Evolutionary conservation across 2,329 filamentous ascomycete species (phyloP), one percentile per base, ranked within the genome.

Genomic region (Pseudocercospora musae): DNA sequence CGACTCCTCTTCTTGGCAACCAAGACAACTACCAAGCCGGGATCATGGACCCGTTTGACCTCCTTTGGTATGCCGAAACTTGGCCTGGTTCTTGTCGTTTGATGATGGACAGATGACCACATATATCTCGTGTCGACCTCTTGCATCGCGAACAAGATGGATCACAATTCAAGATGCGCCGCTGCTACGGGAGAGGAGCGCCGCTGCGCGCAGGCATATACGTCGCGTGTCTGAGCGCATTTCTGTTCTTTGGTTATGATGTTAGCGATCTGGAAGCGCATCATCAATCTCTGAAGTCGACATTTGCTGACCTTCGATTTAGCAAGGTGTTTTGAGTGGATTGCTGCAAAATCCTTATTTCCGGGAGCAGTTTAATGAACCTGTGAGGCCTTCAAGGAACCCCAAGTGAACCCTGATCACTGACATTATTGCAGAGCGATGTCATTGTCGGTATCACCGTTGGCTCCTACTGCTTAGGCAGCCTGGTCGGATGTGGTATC

Each of bases 391-490:
- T n/a, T n/a, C n/a, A n/a, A n/a, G n/a, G n/a, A n/a, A n/a, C n/a
- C n/a, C n/a, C n/a, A n/a, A n/a, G n/a, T n/a, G n/a, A n/a, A n/a
- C n/a, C n/a, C n/a, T n/a, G n/a, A n/a, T n/a, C 20, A 18, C 52
- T 57, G 18, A 60, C 7, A 8, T n/a, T 1, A 8, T 15, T 33
- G 8, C 18, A 58, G 59, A 65, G 53, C 46, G 57, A 52, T 54
- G 62, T 62, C 21, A 65, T 59, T n/a, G 63, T 59, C 25, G 75
- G 75, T 6, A 77, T 77, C 60, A 77, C 76, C 9, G 75, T 77
- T 0, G 75, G 74, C 2, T 81, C 85, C 55, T 86, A 86, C 69
- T 82, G 85, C 33, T 77, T 87, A 29, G 84, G 84, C 11, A 86
- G 84, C 70, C 86, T 87, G 71, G 73, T 86, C 54, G 85, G 85